Base-by-base conservation (phyloP, 352 stramenopile genomes). In the Achlya hypogyna region DNA sequence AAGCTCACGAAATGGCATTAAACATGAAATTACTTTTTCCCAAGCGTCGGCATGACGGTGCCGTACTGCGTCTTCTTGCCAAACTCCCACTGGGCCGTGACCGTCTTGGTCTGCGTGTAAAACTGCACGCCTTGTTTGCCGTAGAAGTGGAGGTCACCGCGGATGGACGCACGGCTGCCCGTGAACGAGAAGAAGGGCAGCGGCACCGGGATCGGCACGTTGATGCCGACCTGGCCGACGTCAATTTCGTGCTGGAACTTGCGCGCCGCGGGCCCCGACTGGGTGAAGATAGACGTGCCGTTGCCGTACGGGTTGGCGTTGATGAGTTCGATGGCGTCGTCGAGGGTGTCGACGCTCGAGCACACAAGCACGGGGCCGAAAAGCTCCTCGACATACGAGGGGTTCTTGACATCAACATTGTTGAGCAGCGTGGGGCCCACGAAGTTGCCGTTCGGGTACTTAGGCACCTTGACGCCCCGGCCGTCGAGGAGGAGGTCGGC, bases 151-250 rank as follows among this genome's bases (percentile, higher is more conserved):
- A 98, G 67, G 78, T 98, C 96, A 6, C 97, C 97, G 28, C 86
- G 79, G 75, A 99, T 98, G 53, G 88, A 98, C 27, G 71, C 86
- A 45, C 94, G 86, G 64, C 86, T 98, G 29, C 97, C 96, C 12
- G 97, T 99, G 84, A 99, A 99, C 32, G 88, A 98, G 76, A 99
- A 99, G 75, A 98, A 97, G 40, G 95, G 95, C 1, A 99, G 79
- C 5, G 96, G 96, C 47, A 99, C 96, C 1, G 96, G 96, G 74
- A 98, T 99, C 32, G 96, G 93, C 40, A 98, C 91, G 79, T 98
- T 98, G 71, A 98, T 95, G 38, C 93, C 93, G 25, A 99, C 93
- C 77, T 98, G 95, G 35, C 96, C 96, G 8, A 98, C 94, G 72
- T 98, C 87, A 53, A 98, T 89, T 69, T 98, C 92, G 72, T 96